phyloP scores from a whole-genome alignment of 306 rosid species.

The Senna siamea region DNA sequence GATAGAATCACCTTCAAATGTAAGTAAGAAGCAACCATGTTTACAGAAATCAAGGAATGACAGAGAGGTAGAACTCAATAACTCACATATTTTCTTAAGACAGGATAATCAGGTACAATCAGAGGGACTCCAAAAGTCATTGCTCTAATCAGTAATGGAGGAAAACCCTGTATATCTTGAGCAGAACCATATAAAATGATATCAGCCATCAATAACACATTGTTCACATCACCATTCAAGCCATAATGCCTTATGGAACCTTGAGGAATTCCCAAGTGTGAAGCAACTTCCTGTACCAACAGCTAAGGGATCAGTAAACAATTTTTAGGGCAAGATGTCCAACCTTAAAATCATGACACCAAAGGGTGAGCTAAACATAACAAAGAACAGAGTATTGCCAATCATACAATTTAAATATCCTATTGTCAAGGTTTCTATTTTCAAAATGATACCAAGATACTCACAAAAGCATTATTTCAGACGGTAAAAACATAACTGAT shows the following conservation, averaged over 20 bases:
- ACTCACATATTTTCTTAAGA: slow-evolving; percentile 81
- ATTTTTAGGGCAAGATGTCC: slow-evolving; percentile 18
- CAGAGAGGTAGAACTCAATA: slow-evolving; percentile 38
- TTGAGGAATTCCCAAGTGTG: slow-evolving; percentile 78
- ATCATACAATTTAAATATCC: slow-evolving; percentile 15
- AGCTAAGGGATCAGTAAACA: slow-evolving; percentile 46
- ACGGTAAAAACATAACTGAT: neutral
- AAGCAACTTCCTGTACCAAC: slow-evolving; percentile 76
- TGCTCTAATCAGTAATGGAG: slow-evolving; percentile 83
- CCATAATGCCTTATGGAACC: slow-evolving; percentile 84
- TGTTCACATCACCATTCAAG: slow-evolving; percentile 73
- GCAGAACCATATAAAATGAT: slow-evolving; percentile 86
- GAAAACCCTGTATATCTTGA: slow-evolving; percentile 93
- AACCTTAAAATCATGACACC: slow-evolving; percentile 26
- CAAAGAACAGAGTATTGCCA: slow-evolving; percentile 20
- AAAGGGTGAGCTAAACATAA: slow-evolving; percentile 24
- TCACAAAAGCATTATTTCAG: neutral
- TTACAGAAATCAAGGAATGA: slow-evolving; percentile 37
- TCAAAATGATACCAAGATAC: neutral
- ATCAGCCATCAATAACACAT: slow-evolving; percentile 87
- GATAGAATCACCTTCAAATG: slow-evolving; percentile 36
- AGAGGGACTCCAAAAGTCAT: slow-evolving; percentile 89
- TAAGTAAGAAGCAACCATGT: slow-evolving; percentile 17
- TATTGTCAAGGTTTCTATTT: neutral
- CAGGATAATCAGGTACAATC: slow-evolving; percentile 81